Conservation (phyloP, 2,329 filamentous ascomycete genomes). For the Geosmithia morbida region DNA sequence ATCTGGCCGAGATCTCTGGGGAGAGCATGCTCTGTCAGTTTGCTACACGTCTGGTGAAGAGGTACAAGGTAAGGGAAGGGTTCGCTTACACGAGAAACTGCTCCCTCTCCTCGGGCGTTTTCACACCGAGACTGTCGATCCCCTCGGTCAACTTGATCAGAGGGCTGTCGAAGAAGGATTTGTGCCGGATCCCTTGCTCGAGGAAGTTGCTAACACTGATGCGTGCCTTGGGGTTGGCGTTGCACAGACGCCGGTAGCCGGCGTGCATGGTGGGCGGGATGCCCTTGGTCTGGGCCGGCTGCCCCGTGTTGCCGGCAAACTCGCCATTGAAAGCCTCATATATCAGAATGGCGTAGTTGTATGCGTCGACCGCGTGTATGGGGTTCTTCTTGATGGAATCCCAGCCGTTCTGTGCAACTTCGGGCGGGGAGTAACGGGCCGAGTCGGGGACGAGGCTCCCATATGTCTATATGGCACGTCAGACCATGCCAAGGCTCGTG, state of each 20-base stretch:
- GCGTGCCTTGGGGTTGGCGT: slow-evolving; percentile 77
- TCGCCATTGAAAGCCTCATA: slow-evolving; percentile 87
- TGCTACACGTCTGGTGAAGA: too few relatives aligned
- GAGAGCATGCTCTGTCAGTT: slow-evolving; percentile 12
- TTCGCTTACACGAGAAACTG: slow-evolving; percentile 53
- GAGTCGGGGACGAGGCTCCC: slow-evolving; percentile 80
- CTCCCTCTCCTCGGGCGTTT: slow-evolving; percentile 70
- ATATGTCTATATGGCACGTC: slow-evolving; percentile 45
- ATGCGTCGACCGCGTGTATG: slow-evolving; percentile 71
- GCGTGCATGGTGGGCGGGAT: slow-evolving; percentile 81
- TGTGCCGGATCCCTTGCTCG: slow-evolving; percentile 69
- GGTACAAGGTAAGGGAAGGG: neutral
- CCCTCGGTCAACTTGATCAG: slow-evolving; percentile 86
- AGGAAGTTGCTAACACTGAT: slow-evolving; percentile 75
- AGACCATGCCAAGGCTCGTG: neutral
- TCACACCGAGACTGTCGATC: slow-evolving; percentile 84
- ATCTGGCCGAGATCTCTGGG: slow-evolving; percentile 62
- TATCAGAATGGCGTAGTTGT: slow-evolving; percentile 70
- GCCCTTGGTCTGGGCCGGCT: slow-evolving; percentile 72
- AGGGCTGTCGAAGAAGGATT: slow-evolving; percentile 85
- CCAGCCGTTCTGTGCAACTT: slow-evolving; percentile 81
- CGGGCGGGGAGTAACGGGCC: slow-evolving; percentile 71
- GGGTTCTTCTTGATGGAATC: slow-evolving; percentile 75
- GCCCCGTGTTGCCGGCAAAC: slow-evolving; percentile 54
- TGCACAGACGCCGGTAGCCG: slow-evolving; percentile 79